These are phyloP conservation scores for Sedum album DNA, from an alignment of 164 flowering plant species.

Conservation along the genomic window DNA sequence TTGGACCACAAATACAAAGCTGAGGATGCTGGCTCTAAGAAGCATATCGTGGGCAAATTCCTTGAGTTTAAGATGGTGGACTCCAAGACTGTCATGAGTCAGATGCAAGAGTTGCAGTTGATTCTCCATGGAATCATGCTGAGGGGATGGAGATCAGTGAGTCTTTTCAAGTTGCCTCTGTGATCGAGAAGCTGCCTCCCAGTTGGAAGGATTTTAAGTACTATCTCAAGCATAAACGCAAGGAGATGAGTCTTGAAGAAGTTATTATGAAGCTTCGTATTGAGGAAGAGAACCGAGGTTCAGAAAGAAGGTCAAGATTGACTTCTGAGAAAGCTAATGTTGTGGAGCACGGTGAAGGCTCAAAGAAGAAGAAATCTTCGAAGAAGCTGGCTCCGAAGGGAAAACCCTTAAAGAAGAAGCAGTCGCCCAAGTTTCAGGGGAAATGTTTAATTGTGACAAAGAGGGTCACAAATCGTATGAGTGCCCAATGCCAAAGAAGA, in stretches of 20 bases:
- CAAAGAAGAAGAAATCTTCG: not conserved
- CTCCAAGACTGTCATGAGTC: not conserved
- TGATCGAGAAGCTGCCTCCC: not conserved
- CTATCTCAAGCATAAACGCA: constrained; percentile 9
- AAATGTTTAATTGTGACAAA: not conserved
- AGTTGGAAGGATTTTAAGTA: constrained; percentile 1
- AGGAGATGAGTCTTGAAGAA: constrained; percentile 5
- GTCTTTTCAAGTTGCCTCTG: not conserved
- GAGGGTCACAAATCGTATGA: not conserved
- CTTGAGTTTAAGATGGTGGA: not conserved
- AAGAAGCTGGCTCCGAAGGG: not conserved
- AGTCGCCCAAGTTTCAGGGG: not conserved
- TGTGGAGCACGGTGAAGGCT: not conserved
- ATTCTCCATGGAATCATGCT: constrained; percentile 7
- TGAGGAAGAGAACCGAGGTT: constrained; percentile 5
- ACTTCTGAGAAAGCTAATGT: not conserved
- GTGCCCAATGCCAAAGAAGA: not conserved
- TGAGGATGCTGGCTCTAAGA: too few relatives aligned
- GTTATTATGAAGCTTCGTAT: not conserved
- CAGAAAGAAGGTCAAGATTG: not conserved
- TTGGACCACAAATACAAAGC: too few relatives aligned
- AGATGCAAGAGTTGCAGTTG: not conserved
- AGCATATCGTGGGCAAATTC: too few relatives aligned
- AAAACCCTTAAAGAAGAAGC: not conserved
- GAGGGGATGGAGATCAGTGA: not conserved